A percentile compares a stretch with the other conserved stretches of the same genome.
phyloP scores from a whole-genome alignment of 805 yeast species.

The Wickerhamiella lipophila region DNA sequence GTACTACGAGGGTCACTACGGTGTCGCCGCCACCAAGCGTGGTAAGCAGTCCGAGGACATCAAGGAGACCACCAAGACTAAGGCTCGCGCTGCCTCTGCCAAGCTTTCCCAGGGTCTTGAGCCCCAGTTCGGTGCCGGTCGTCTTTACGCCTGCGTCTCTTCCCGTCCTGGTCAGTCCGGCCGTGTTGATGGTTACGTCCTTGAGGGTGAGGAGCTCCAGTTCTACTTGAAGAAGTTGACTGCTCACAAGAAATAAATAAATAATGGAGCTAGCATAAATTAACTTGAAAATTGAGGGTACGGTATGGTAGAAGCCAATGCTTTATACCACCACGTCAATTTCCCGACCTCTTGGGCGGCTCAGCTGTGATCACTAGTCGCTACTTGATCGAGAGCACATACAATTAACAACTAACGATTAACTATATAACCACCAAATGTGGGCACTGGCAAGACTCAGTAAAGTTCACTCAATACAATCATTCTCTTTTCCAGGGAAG shows the following conservation, averaged over 20 bases:
- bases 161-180: constrained; percentile 99
- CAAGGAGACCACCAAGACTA: constrained; percentile 55
- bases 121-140: constrained; percentile 97
- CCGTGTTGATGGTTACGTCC: constrained; percentile 99
- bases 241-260: constrained; percentile 78
- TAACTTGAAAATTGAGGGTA: background rate
- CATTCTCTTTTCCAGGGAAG: constrained; percentile 23
- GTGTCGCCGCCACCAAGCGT: constrained; percentile 43
- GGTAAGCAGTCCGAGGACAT: constrained; percentile 68
- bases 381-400: too few relatives aligned
- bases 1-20: constrained; percentile 98
- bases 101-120: constrained; percentile 83
- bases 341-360: too few relatives aligned
- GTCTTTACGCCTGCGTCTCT: constrained; percentile 95
- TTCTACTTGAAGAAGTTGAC: constrained; percentile 99
- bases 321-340: too few relatives aligned
- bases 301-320: too few relatives aligned
- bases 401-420: too few relatives aligned
- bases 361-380: too few relatives aligned
- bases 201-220: constrained; percentile 99
- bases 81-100: constrained; percentile 69
- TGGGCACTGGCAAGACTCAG: background rate
- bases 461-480: background rate
- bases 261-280: constrained; percentile 14
- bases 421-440: too few relatives aligned